Conservation (phyloP, 2,329 filamentous ascomycete genomes). For the Oidium heveae region DNA sequence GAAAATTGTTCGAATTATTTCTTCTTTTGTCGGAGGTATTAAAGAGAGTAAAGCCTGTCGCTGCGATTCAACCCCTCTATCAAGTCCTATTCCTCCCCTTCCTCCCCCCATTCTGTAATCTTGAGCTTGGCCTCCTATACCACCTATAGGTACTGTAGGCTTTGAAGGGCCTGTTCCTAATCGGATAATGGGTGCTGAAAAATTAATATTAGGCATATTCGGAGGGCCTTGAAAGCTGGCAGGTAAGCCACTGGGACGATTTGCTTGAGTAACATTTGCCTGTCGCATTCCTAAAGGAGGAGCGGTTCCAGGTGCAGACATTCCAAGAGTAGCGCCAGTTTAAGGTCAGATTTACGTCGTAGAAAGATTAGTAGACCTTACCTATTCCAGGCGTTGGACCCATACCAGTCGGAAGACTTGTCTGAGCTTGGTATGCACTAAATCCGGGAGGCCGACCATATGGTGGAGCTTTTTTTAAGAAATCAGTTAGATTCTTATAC, state of each 20-base stretch:
- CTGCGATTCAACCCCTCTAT: slow-evolving; percentile 34
- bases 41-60: slow-evolving; percentile 42
- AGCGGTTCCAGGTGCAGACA: slow-evolving; percentile 59
- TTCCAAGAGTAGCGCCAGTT: slow-evolving; percentile 51
- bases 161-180: slow-evolving; percentile 59
- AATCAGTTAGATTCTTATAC: slow-evolving; percentile 4
- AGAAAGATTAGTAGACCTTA: slow-evolving; percentile 19
- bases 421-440: slow-evolving; percentile 38
- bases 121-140: slow-evolving; percentile 20
- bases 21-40: slow-evolving; percentile 64
- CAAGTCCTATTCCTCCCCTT: slow-evolving; percentile 15
- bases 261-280: slow-evolving; percentile 46
- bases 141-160: slow-evolving; percentile 19
- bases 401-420: slow-evolving; percentile 35
- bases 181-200: slow-evolving; percentile 87
- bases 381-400: slow-evolving; percentile 62
- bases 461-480: slow-evolving; percentile 10
- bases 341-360: slow-evolving; percentile 3
- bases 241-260: slow-evolving; percentile 57
- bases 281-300: slow-evolving; percentile 57
- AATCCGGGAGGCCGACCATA: slow-evolving; percentile 58
- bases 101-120: slow-evolving; percentile 16
- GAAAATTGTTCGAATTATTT: slow-evolving; percentile 78
- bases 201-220: slow-evolving; percentile 95
- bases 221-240: slow-evolving; percentile 67